Percentiles rank a stretch among this genome's conserved stretches.
These are phyloP conservation scores for Camellia sinensis DNA, from an alignment of 148 eudicot genomes.

Conservation along the genomic window DNA sequence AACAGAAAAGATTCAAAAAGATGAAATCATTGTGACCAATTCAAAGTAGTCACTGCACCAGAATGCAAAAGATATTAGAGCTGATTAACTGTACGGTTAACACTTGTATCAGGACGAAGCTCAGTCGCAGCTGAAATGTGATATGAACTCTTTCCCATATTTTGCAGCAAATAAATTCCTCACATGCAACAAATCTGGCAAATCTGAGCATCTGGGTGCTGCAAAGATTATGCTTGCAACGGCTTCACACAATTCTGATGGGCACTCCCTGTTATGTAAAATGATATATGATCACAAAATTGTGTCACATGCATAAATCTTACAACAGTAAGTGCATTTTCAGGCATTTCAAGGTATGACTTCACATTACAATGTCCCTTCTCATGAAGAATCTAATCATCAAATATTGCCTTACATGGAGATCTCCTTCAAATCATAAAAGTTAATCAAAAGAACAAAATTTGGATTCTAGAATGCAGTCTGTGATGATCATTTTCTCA, in stretches of 20 bases:
- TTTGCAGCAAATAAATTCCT: constrained; percentile 79
- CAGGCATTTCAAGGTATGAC: neutral
- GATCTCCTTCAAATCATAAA: no score
- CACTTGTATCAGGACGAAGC: constrained; percentile 91
- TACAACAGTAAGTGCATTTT: neutral
- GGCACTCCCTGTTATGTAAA: constrained; percentile 72
- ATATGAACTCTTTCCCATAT: constrained; percentile 87
- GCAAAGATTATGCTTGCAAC: constrained; percentile 93
- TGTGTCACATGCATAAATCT: neutral
- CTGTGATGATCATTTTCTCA: no score
- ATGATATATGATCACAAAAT: neutral
- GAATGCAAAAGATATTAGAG: neutral
- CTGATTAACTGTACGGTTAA: constrained; percentile 90
- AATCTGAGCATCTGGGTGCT: constrained; percentile 94
- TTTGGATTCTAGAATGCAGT: no score
- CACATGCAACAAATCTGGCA: constrained; percentile 81
- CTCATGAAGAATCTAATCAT: no score
- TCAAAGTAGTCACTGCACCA: neutral
- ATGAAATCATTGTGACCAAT: constrained; percentile 3
- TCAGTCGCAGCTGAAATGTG: constrained; percentile 81
- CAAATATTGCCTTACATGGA: no score
- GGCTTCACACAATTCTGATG: constrained; percentile 87
- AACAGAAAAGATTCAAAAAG: neutral
- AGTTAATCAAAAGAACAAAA: no score
- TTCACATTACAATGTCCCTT: no score